Conservation (phyloP, 2,329 filamentous ascomycete genomes). For the Beauveria asiatica region DNA sequence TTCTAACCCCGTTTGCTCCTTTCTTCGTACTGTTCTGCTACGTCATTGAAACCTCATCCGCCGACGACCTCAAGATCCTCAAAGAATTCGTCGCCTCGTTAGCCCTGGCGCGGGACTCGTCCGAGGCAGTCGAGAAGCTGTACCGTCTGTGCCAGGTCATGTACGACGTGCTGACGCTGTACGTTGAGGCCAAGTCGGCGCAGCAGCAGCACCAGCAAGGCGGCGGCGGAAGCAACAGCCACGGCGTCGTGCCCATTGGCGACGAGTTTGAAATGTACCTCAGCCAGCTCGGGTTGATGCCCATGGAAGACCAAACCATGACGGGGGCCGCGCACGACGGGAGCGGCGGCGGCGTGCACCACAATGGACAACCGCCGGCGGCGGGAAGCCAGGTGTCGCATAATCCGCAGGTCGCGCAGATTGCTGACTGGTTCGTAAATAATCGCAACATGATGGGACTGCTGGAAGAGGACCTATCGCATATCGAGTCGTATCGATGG, state of each 20-base stretch:
- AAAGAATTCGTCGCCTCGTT: slow-evolving; percentile 49
- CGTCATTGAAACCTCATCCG: slow-evolving; percentile 44
- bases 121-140: slow-evolving; percentile 51
- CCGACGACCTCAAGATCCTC: slow-evolving; percentile 45
- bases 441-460: slow-evolving; percentile 57
- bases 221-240: slow-evolving; percentile 14
- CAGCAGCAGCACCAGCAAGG: slow-evolving; percentile 33
- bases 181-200: slow-evolving; percentile 50
- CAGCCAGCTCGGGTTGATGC: slow-evolving; percentile 53
- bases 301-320: slow-evolving; percentile 26
- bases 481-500: slow-evolving; percentile 32
- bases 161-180: slow-evolving; percentile 51
- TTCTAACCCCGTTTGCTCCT: slow-evolving; percentile 50
- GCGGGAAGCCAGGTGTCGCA: slow-evolving; percentile 12
- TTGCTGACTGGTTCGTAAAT: slow-evolving; percentile 59
- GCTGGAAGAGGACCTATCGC: slow-evolving; percentile 51
- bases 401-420: slow-evolving; percentile 32
- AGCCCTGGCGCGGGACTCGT: slow-evolving; percentile 40
- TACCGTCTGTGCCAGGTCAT: slow-evolving; percentile 56
- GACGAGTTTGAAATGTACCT: slow-evolving; percentile 58
- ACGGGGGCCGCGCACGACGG: slow-evolving; percentile 13
- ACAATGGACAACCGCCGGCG: slow-evolving; percentile 9
- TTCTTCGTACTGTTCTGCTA: slow-evolving; percentile 53
- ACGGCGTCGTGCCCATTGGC: slow-evolving; percentile 37
- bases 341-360: slow-evolving; percentile 14